Evolutionary conservation across 2,329 filamentous ascomycete species (phyloP), one percentile per base, ranked within the genome.

Genomic region (Sclerotinia minor): DNA sequence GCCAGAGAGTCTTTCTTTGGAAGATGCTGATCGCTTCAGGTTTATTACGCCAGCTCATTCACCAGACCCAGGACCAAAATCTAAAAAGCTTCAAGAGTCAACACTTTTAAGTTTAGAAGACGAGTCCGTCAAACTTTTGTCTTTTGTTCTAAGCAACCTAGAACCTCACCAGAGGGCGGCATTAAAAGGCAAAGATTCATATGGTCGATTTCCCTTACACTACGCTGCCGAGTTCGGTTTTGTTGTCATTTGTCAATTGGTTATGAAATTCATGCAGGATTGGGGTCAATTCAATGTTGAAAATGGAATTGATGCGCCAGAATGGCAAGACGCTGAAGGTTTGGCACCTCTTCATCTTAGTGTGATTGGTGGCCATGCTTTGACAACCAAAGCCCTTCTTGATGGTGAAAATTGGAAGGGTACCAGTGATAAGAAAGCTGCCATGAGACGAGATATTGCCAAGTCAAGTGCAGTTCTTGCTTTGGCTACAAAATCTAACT

Each of bases 171-270:
- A 98, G 73, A 86, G 89, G 15, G 72, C 77, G 17, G 89, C 90
- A 0, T 81, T 98, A 15, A 81, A 85, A 61, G 85, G 86, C 17
- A 87, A 85, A 69, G 94, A 98, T 79, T 84, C 88, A 0, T 91
- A 94, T 69, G 94, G 92, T 3, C 90, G 94, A 5, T 84, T 94
- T 19, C 93, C 94, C 1, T 83, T 98, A 15, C 94, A 98, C 77
- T 97, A 97, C 76, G 93, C 93, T 3, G 94, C 95, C 0, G 93
- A 98, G 77, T 97, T 96, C 76, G 95, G 95, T 2, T 93, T 97
- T 73, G 91, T 95, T 4, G 87, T 92, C n/a, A 89, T 97, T 13
- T 97, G 92, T 76, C 86, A 96, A 76, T 84, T 94, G 32, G 85
- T 98, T 72, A 94, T 97, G 81, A 88, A 89, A 71, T 89, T 90